A percentile compares a stretch with the other conserved stretches of the same genome.
Evolutionary conservation across 192 early-diverging fungal species (phyloP).

Genomic region (Linnemannia elongata): DNA sequence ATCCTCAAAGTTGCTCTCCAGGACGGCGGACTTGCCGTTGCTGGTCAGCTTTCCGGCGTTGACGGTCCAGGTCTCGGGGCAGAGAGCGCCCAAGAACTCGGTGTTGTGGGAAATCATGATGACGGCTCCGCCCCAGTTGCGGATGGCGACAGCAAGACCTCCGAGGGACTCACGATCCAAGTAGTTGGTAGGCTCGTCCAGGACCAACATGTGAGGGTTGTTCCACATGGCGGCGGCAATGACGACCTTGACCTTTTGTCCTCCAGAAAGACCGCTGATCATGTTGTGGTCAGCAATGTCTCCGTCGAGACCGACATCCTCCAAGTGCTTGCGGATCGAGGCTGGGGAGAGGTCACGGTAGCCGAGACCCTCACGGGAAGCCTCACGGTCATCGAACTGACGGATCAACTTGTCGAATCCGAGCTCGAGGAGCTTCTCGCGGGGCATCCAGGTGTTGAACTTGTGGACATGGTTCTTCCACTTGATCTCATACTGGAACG

Average conservation of each 20-base stretch:
- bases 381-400: slow-evolving; percentile 61
- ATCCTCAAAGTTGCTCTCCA: slow-evolving; percentile 57
- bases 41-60: slow-evolving; percentile 68
- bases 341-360: slow-evolving; percentile 54
- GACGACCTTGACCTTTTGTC: slow-evolving; percentile 75
- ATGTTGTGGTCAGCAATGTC: slow-evolving; percentile 64
- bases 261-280: slow-evolving; percentile 80
- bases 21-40: slow-evolving; percentile 60
- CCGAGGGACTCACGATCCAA: slow-evolving; percentile 86
- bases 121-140: slow-evolving; percentile 80
- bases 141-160: slow-evolving; percentile 82
- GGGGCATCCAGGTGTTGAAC: slow-evolving; percentile 81
- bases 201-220: slow-evolving; percentile 86
- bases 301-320: slow-evolving; percentile 60
- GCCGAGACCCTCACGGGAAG: slow-evolving; percentile 61
- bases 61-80: slow-evolving; percentile 81
- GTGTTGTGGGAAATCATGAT: slow-evolving; percentile 87
- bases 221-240: slow-evolving; percentile 63
- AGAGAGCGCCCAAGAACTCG: slow-evolving; percentile 81
- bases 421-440: slow-evolving; percentile 75
- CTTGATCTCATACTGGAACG: slow-evolving; percentile 77
- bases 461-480: slow-evolving; percentile 83
- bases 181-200: slow-evolving; percentile 79
- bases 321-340: slow-evolving; percentile 62
- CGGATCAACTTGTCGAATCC: slow-evolving; percentile 84